phyloP scores from a whole-genome alignment of 768 basidiomycete species.

The Panus rudis region DNA sequence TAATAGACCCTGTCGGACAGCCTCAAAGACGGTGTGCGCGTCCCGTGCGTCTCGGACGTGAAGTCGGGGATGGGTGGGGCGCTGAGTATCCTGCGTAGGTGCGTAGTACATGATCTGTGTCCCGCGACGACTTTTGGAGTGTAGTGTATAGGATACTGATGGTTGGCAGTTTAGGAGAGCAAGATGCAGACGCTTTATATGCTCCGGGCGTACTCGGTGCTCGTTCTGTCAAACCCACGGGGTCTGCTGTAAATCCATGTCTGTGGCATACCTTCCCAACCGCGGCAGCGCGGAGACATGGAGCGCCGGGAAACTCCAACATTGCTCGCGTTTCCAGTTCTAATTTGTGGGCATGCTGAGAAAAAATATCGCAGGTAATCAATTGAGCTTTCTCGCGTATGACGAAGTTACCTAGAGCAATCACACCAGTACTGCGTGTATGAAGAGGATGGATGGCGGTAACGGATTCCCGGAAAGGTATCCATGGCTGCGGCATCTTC shows the following conservation, averaged over 20 bases:
- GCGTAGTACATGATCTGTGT: slow-evolving; percentile 25
- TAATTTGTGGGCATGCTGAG: neutral
- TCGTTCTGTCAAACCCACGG: slow-evolving; percentile 18
- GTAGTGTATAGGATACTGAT: too few relatives aligned
- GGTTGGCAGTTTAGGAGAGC: slow-evolving; percentile 8
- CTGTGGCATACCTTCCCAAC: slow-evolving; percentile 14
- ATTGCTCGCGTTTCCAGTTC: neutral
- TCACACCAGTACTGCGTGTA: too few relatives aligned
- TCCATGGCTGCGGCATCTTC: too few relatives aligned
- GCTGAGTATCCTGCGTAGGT: slow-evolving; percentile 42
- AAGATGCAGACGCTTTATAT: slow-evolving; percentile 15
- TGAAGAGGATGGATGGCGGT: too few relatives aligned
- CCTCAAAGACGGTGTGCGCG: slow-evolving; percentile 61
- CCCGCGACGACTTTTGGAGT: neutral
- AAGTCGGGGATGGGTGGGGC: slow-evolving; percentile 56
- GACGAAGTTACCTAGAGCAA: too few relatives aligned
- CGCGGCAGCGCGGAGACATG: slow-evolving; percentile 9
- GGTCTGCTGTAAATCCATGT: slow-evolving; percentile 13
- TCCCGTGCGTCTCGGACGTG: slow-evolving; percentile 62
- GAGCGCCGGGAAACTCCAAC: slow-evolving; percentile 9
- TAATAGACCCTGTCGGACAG: slow-evolving; percentile 47
- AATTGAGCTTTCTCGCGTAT: slow-evolving; percentile 1
- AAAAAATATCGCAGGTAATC: neutral
- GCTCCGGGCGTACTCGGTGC: slow-evolving; percentile 8
- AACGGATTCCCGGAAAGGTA: too few relatives aligned